phyloP scores from a whole-genome alignment of 768 basidiomycete species.

The Neoboletus magnificus region DNA sequence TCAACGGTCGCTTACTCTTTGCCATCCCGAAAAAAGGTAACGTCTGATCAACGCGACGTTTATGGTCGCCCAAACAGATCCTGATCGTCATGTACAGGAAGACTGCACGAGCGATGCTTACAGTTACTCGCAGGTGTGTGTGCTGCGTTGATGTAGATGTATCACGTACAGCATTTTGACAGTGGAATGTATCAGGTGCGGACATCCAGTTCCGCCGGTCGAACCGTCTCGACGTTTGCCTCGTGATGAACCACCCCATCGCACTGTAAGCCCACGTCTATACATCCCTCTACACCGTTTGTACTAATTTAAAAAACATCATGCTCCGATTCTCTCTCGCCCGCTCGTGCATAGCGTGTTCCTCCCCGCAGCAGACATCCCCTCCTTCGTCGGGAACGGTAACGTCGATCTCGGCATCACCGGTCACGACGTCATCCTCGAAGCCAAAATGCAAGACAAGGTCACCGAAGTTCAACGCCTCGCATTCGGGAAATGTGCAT shows the following conservation, averaged over 20 bases:
- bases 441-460: constrained; percentile 74
- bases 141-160: not conserved
- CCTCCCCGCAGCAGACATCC: constrained; percentile 94
- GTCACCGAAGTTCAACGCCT: constrained; percentile 80
- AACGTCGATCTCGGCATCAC: constrained; percentile 97
- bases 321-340: too few species aligned
- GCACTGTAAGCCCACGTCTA: constrained; percentile 71
- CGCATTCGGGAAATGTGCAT: constrained; percentile 87
- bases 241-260: constrained; percentile 91
- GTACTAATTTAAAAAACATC: not conserved
- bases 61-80: not conserved
- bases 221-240: constrained; percentile 84
- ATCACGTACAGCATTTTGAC: not conserved
- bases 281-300: not conserved
- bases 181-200: constrained; percentile 57
- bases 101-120: constrained; percentile 88
- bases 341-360: constrained; percentile 67
- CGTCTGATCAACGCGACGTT: not conserved
- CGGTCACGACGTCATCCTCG: constrained; percentile 95
- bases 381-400: constrained; percentile 97
- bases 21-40: constrained; percentile 97
- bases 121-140: constrained; percentile 74
- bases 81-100: constrained; percentile 44
- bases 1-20: constrained; percentile 85
- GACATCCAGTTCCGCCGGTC: constrained; percentile 93